Percentiles rank a stretch among this genome's conserved stretches.
These are phyloP conservation scores for Dothidotthia symphoricarpi DNA, from an alignment of 2,329 filamentous ascomycete species.

Conservation along the genomic window DNA sequence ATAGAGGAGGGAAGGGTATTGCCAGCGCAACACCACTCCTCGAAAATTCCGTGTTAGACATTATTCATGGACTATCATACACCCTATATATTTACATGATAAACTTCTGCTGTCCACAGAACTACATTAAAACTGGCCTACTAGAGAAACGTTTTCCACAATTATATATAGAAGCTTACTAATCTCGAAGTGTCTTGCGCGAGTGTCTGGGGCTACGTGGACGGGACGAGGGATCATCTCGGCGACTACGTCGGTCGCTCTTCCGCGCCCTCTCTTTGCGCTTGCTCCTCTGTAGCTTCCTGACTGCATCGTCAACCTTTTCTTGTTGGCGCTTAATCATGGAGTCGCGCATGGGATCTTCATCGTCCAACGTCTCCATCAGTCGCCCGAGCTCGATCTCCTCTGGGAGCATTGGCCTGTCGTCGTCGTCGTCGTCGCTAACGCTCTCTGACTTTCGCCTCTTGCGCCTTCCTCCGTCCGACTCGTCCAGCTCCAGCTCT, in stretches of 20 bases:
- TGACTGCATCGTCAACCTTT: conserved; percentile 72
- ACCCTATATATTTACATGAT: too few species aligned
- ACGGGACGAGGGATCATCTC: too few species aligned
- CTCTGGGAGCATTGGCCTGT: conserved; percentile 70
- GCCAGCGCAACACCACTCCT: too few species aligned
- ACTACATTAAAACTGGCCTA: too few species aligned
- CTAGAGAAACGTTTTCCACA: too few species aligned
- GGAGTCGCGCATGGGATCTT: conserved; percentile 96
- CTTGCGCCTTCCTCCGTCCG: conserved; percentile 50
- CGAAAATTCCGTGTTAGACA: too few species aligned
- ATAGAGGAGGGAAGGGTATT: too few species aligned
- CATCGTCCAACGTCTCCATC: conserved; percentile 80
- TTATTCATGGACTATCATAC: too few species aligned
- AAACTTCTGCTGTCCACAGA: too few species aligned
- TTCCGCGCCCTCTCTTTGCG: conserved; percentile 48
- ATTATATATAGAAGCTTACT: too few species aligned
- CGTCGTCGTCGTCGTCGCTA: conserved; percentile 44
- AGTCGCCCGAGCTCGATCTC: conserved; percentile 76
- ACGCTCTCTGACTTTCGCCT: conserved; percentile 48
- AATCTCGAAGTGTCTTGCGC: too few species aligned
- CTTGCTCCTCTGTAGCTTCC: conserved; percentile 52
- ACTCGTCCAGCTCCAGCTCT: conserved; percentile 40
- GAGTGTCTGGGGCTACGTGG: too few species aligned
- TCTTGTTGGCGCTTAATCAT: conserved; percentile 88
- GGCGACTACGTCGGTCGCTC: conserved; percentile 27